Percentiles rank a stretch among this genome's conserved stretches.
Conservation (phyloP, 177 flowering plant genomes). For the Vitis hybrid region DNA sequence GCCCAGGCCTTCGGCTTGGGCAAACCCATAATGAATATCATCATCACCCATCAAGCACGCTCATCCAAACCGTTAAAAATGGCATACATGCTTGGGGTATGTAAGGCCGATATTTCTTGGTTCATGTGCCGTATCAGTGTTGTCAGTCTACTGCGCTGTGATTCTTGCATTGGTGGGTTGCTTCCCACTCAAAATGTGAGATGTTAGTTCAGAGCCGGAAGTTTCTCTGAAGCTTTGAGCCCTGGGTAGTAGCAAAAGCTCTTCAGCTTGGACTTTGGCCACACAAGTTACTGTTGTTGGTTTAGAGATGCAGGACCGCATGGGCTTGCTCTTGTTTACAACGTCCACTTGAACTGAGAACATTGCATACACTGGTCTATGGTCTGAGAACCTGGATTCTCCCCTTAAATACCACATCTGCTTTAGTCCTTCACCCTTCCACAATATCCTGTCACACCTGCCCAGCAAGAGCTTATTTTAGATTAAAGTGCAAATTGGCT, state of each 20-base stretch:
- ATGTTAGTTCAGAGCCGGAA: slow-evolving; percentile 15
- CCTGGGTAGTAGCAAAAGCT: slow-evolving; percentile 30
- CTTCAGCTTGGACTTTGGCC: slow-evolving; percentile 55
- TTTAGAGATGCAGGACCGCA: slow-evolving; percentile 1
- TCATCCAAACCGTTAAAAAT: slow-evolving; percentile 5
- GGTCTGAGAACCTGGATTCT: slow-evolving; percentile 82
- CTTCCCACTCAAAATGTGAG: neutral
- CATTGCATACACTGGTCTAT: slow-evolving; percentile 73
- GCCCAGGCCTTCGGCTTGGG: neutral
- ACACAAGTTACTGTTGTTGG: slow-evolving; percentile 14
- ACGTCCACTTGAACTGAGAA: slow-evolving; percentile 55
- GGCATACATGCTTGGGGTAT: neutral
- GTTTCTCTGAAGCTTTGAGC: slow-evolving; percentile 33
- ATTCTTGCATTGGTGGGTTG: no score
- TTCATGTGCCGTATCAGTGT: neutral
- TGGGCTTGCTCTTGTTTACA: slow-evolving; percentile 12
- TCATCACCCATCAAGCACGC: slow-evolving; percentile 7
- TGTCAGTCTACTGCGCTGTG: neutral
- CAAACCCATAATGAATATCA: neutral
- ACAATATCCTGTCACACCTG: slow-evolving; percentile 92
- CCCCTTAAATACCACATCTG: slow-evolving; percentile 69
- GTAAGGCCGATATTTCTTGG: neutral
- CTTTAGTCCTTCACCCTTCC: slow-evolving; percentile 80
- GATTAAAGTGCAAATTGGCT: neutral
- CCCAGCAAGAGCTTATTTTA: neutral